A percentile compares a stretch with the other conserved stretches of the same genome.
phyloP scores from a whole-genome alignment of 345 rosid genomes.

The Eucalyptus marginata region DNA sequence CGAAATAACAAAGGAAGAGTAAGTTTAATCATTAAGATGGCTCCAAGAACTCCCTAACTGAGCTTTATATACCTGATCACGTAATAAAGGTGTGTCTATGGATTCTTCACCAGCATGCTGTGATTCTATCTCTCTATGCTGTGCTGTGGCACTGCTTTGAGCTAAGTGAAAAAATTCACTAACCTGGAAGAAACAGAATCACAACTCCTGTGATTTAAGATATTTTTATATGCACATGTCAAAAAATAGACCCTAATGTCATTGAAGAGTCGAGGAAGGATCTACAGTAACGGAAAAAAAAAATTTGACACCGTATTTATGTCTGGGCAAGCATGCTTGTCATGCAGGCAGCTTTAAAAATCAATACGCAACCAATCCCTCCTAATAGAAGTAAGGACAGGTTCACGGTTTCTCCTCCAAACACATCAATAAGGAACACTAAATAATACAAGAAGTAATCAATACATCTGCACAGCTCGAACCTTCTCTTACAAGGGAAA shows the following conservation, averaged over 20 bases:
- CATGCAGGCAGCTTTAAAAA: not conserved
- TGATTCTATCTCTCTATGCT: constrained; percentile 61
- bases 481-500: not conserved
- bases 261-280: not conserved
- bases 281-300: not conserved
- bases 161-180: constrained; percentile 81
- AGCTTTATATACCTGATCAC: constrained; percentile 35
- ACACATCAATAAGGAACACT: not conserved
- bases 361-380: not conserved
- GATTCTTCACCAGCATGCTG: constrained; percentile 40
- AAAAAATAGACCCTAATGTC: not conserved
- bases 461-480: not conserved
- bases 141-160: constrained; percentile 56
- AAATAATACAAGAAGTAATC: not conserved
- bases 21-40: not conserved
- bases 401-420: not conserved
- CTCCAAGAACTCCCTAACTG: not conserved
- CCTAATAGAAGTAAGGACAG: not conserved
- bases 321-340: not conserved
- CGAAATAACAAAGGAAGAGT: not conserved
- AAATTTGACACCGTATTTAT: not conserved
- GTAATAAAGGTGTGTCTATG: constrained; percentile 67
- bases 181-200: constrained; percentile 28
- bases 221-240: not conserved
- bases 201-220: not conserved